A percentile compares a stretch with the other conserved stretches of the same genome.
phyloP scores from a whole-genome alignment of 2,329 filamentous ascomycete genomes.

The Chlorencoelia australis region DNA sequence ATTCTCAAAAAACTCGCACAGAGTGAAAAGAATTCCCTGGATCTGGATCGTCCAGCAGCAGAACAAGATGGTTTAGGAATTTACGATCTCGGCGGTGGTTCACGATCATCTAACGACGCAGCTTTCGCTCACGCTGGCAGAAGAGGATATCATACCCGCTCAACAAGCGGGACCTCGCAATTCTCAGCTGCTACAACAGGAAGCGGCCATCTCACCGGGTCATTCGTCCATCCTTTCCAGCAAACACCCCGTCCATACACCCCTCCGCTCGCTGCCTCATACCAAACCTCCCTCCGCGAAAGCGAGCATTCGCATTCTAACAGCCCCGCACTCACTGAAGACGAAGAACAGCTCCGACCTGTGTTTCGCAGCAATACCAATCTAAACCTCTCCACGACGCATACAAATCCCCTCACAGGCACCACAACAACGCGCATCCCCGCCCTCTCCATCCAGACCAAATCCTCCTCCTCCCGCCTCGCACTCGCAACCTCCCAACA shows the following conservation, averaged over 20 bases:
- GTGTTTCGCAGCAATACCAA: conserved; percentile 21
- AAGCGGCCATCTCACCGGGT: conserved; percentile 32
- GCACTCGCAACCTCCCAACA: conserved; percentile 21
- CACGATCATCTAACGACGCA: conserved; percentile 23
- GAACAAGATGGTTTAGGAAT: conserved; percentile 38
- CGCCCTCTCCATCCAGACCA: conserved; percentile 23
- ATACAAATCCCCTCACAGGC: conserved; percentile 14
- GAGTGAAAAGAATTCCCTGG: conserved; percentile 53
- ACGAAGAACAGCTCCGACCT: conserved; percentile 21
- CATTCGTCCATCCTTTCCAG: conserved; percentile 55
- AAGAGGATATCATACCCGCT: conserved; percentile 39
- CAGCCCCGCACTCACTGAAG: conserved; percentile 23
- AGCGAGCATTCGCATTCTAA: conserved; percentile 42
- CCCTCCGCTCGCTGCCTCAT: conserved; percentile 41
- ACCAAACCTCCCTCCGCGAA: conserved; percentile 42
- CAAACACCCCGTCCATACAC: conserved; percentile 52
- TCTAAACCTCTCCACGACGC: conserved; percentile 17
- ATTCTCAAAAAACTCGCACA: conserved; percentile 45
- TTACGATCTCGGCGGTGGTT: conserved; percentile 24
- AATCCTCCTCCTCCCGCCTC: conserved; percentile 19
- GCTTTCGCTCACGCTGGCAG: conserved; percentile 14
- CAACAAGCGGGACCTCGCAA: conserved; percentile 45
- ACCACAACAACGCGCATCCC: conserved; percentile 13
- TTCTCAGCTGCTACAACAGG: conserved; percentile 44
- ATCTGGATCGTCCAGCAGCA: conserved; percentile 50